These are phyloP conservation scores for Torulaspora delbrueckii DNA, from an alignment of 805 yeast genomes.

Conservation along the genomic window DNA sequence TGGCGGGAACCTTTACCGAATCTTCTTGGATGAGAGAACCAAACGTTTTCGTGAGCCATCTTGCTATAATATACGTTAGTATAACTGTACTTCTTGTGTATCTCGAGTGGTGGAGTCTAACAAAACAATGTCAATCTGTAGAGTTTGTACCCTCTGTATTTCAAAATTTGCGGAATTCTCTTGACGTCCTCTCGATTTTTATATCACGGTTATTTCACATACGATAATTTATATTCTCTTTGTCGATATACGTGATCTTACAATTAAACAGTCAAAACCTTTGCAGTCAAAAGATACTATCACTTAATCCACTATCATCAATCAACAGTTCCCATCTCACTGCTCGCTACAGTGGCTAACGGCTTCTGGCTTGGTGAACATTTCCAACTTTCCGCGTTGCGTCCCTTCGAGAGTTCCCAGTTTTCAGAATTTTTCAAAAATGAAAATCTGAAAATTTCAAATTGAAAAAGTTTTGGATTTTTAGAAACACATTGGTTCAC, in stretches of 20 bases:
- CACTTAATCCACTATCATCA: not conserved
- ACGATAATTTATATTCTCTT: slow-evolving; percentile 21
- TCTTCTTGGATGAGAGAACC: slow-evolving; percentile 99
- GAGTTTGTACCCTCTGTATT: too few species aligned
- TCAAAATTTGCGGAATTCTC: too few species aligned
- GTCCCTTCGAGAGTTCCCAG: not conserved
- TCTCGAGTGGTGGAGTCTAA: not conserved
- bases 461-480: not conserved
- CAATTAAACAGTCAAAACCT: not conserved
- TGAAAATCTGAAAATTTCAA: not conserved
- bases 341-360: not conserved
- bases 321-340: not conserved
- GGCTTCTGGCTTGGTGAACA: slow-evolving; percentile 2
- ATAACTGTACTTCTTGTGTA: not conserved
- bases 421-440: not conserved
- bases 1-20: slow-evolving; percentile 99
- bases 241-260: slow-evolving; percentile 6
- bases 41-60: slow-evolving; percentile 99
- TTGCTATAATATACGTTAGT: slow-evolving; percentile 31
- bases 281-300: not conserved
- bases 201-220: slow-evolving; percentile 8
- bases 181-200: too few species aligned
- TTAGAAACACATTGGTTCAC: not conserved
- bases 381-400: not conserved
- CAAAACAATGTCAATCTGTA: not conserved